Evolutionary conservation across 305 asterid genomes (phyloP), one percentile per base, ranked within the genome.

Genomic region (Fraxinus ornus): DNA sequence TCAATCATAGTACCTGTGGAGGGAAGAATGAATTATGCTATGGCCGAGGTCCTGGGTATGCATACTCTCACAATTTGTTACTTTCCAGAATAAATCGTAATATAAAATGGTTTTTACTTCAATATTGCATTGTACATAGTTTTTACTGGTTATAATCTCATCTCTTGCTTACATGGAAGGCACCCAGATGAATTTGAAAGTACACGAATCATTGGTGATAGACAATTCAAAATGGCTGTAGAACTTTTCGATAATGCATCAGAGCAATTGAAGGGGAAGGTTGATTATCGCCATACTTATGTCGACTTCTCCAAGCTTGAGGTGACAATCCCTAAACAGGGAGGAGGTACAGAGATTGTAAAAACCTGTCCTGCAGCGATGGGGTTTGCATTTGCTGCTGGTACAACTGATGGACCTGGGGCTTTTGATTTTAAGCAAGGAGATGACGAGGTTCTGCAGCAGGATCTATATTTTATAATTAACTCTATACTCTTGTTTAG

Each of bases 341-440:
- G 89, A 24, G 96, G 93, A 70, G 89, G 89, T 83, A 80, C 85
- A 68, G 86, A 91, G 81, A 90, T 80, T 41, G 93, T 89, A 17
- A 93, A 90, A 87, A 97, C 99, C 36, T 97, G 99, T 85, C 98
- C 99, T 75, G 98, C 99, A 19, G 97, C 99, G 10, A 92, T 97
- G 99, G 99, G 99, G 10, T 97, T 97, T 89, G 97, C 94, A 49
- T 94, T 97, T 89, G 99, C 99, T 81, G 99, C 99, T 64, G 99
- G 99, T 83, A 97, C 99, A 81, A 97, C 99, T 37, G 99, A 97
- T 85, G 99, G 99, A 76, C 99, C 99, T 21, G 99, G 99, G 81
- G 99, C 99, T 86, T 97, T 97, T 87, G 98, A 97, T 90, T 97
- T 97, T 87, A 95, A 86, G 88, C 98, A 97, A 88, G 99, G 99